These are phyloP conservation scores for Hygrophoropsis aurantiaca DNA, from an alignment of 768 basidiomycete genomes.

Conservation along the genomic window DNA sequence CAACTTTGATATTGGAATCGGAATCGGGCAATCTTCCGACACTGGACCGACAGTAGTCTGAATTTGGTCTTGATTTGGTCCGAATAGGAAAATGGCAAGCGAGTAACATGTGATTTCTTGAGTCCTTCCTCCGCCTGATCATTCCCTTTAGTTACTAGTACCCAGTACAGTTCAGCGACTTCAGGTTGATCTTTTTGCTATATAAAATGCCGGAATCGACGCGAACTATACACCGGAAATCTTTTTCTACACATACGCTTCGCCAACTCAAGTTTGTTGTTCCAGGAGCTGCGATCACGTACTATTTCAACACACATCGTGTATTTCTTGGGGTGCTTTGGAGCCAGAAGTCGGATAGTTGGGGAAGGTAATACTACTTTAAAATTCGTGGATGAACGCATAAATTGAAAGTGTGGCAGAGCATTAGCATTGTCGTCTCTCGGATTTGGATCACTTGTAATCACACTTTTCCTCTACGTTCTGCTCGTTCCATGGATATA, in stretches of 20 bases:
- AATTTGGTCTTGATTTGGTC: too few relatives aligned
- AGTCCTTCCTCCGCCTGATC: too few relatives aligned
- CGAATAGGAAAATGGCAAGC: too few relatives aligned
- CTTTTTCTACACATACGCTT: slow-evolving; percentile 49
- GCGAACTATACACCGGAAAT: slow-evolving; percentile 1
- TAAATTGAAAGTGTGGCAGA: slow-evolving; percentile 32
- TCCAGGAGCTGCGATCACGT: slow-evolving; percentile 66
- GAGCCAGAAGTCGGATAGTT: slow-evolving; percentile 38
- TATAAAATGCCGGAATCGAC: background rate
- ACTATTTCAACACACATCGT: slow-evolving; percentile 56
- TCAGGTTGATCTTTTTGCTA: too few relatives aligned
- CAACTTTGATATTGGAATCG: too few relatives aligned
- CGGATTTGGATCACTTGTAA: slow-evolving; percentile 56
- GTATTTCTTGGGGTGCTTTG: slow-evolving; percentile 45
- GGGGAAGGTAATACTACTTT: slow-evolving; percentile 47
- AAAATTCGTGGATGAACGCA: slow-evolving; percentile 4
- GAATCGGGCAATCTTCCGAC: too few relatives aligned
- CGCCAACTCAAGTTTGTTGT: slow-evolving; percentile 75
- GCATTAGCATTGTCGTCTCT: slow-evolving; percentile 53
- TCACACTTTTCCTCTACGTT: slow-evolving; percentile 72
- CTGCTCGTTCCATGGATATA: slow-evolving; percentile 64
- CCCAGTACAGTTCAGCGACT: too few relatives aligned
- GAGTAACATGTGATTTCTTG: too few relatives aligned
- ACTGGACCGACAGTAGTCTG: too few relatives aligned
- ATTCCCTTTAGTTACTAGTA: too few relatives aligned